A percentile compares a stretch with the other conserved stretches of the same genome.
phyloP scores from a whole-genome alignment of 768 basidiomycete species.

The Mycena albidolilacea region DNA sequence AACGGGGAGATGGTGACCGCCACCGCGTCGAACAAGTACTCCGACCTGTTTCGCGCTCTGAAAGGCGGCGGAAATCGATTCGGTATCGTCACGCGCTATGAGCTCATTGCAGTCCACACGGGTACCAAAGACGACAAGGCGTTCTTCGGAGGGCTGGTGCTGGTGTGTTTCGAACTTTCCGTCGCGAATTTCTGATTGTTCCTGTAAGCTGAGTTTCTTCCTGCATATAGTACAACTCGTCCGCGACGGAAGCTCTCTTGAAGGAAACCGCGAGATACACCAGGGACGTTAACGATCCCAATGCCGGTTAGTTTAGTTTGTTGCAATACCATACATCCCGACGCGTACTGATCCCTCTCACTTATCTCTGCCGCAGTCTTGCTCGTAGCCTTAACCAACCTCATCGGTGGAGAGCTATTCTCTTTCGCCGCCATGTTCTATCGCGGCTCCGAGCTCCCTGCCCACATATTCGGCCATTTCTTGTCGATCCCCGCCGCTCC shows the following conservation, averaged over 20 bases:
- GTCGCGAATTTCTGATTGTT: neutral
- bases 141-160: slow-evolving; percentile 57
- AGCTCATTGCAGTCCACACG: slow-evolving; percentile 55
- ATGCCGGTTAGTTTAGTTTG: neutral
- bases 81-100: slow-evolving; percentile 62
- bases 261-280: neutral
- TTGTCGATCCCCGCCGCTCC: slow-evolving; percentile 51
- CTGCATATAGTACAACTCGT: neutral
- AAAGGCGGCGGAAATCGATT: slow-evolving; percentile 63
- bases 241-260: neutral
- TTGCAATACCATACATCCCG: no score
- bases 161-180: slow-evolving; percentile 43
- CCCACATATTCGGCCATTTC: slow-evolving; percentile 53
- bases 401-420: slow-evolving; percentile 45
- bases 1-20: slow-evolving; percentile 58
- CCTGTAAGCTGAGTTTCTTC: no score
- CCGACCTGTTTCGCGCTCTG: slow-evolving; percentile 61
- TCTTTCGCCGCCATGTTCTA: neutral
- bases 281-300: neutral
- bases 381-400: slow-evolving; percentile 43
- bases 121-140: slow-evolving; percentile 54
- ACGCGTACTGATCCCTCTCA: no score
- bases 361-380: slow-evolving; percentile 26
- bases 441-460: slow-evolving; percentile 51
- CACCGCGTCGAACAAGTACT: slow-evolving; percentile 55